These are phyloP conservation scores for Penicillium janthinellum DNA, from an alignment of 2,329 filamentous ascomycete genomes.

Conservation along the genomic window DNA sequence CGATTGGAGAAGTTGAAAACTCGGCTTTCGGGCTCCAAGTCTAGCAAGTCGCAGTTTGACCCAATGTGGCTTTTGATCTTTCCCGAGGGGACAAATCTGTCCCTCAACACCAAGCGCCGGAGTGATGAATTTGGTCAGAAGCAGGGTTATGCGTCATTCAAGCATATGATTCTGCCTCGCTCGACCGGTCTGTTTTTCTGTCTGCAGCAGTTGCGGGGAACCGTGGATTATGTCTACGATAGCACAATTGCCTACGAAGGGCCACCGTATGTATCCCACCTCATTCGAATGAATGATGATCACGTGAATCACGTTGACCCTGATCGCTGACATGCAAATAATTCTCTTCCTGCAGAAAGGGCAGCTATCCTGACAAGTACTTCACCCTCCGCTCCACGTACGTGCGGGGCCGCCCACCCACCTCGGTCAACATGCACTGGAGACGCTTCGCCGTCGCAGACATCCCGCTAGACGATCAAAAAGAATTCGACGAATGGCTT, in stretches of 20 bases:
- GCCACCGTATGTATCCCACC: slow-evolving; percentile 70
- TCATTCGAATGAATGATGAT: not conserved
- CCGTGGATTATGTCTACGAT: slow-evolving; percentile 67
- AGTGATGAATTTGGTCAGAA: slow-evolving; percentile 62
- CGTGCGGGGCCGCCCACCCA: slow-evolving; percentile 83
- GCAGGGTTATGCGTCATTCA: slow-evolving; percentile 58
- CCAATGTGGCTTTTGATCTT: slow-evolving; percentile 70
- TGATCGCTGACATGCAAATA: not conserved
- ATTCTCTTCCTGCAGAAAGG: slow-evolving; percentile 56
- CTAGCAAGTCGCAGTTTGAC: slow-evolving; percentile 50
- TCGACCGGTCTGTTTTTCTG: slow-evolving; percentile 65
- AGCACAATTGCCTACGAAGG: slow-evolving; percentile 97
- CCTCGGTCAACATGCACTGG: slow-evolving; percentile 97
- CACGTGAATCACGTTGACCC: not conserved
- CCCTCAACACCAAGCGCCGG: slow-evolving; percentile 56
- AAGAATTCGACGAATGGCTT: slow-evolving; percentile 82
- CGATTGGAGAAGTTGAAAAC: slow-evolving; percentile 60
- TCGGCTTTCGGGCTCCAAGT: slow-evolving; percentile 51
- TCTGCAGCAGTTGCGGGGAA: slow-evolving; percentile 59
- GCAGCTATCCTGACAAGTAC: slow-evolving; percentile 83
- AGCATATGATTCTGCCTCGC: slow-evolving; percentile 62
- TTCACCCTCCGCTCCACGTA: slow-evolving; percentile 87
- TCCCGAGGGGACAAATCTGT: slow-evolving; percentile 66
- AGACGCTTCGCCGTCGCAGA: slow-evolving; percentile 77
- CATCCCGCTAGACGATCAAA: slow-evolving; percentile 75